A percentile compares a stretch with the other conserved stretches of the same genome.
These are phyloP conservation scores for Leucoagaricus sp. DNA, from an alignment of 1,284 basidiomycete genomes.

Conservation along the genomic window DNA sequence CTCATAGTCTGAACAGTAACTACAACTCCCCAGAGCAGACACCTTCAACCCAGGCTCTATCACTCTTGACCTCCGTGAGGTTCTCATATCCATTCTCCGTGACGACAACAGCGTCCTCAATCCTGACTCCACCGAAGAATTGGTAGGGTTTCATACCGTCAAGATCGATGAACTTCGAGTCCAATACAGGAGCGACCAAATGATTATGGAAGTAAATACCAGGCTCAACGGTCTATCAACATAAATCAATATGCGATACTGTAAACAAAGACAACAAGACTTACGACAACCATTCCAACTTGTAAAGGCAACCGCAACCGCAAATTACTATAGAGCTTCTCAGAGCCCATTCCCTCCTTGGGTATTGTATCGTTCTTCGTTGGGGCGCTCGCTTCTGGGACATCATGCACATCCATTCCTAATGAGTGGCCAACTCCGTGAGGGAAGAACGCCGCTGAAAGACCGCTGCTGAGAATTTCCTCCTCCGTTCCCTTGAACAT, in stretches of 20 bases:
- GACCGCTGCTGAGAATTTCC: conserved; percentile 72
- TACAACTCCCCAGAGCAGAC: conserved; percentile 62
- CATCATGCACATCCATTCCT: conserved; percentile 89
- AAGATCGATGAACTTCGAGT: conserved; percentile 71
- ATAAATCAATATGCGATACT: background rate
- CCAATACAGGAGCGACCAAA: conserved; percentile 66
- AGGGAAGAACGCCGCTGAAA: conserved; percentile 86
- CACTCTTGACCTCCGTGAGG: conserved; percentile 78
- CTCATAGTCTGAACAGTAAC: background rate
- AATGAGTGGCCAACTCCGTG: conserved; percentile 90
- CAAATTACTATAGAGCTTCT: conserved; percentile 76
- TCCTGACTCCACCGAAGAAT: conserved; percentile 83
- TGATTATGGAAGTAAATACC: conserved; percentile 87
- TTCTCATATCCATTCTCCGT: conserved; percentile 65
- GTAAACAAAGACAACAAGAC: conserved; percentile 29
- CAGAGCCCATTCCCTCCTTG: conserved; percentile 48
- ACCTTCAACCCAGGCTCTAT: conserved; percentile 76
- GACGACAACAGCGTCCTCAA: conserved; percentile 87
- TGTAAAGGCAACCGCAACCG: conserved; percentile 73
- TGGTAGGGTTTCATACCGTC: conserved; percentile 74
- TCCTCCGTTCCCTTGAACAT: conserved; percentile 81
- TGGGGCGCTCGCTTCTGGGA: conserved; percentile 74
- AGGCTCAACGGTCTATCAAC: conserved; percentile 77
- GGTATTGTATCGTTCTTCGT: conserved; percentile 48
- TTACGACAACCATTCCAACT: conserved; percentile 80